Percentiles rank a stretch among this genome's conserved stretches.
phyloP scores from a whole-genome alignment of 805 yeast genomes.

The Phaffomyces thermotolerans region DNA sequence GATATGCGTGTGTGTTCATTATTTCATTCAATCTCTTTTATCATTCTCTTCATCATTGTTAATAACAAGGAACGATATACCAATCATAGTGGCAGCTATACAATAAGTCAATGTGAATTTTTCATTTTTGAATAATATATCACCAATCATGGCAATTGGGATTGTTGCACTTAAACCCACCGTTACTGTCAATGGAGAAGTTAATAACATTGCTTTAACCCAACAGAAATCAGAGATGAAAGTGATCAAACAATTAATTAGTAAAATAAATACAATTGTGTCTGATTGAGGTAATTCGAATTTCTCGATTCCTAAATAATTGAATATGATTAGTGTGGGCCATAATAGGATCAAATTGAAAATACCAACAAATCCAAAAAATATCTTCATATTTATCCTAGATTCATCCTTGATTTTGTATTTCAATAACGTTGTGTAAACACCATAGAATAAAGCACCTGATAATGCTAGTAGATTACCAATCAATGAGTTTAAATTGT shows the following conservation, averaged over 20 bases:
- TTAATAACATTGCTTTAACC: constrained; percentile 91
- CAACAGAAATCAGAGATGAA: constrained; percentile 88
- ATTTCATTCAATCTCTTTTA: constrained; percentile 14
- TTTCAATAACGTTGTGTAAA: constrained; percentile 82
- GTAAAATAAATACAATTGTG: constrained; percentile 45
- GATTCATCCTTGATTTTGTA: constrained; percentile 65
- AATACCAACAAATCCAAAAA: constrained; percentile 92
- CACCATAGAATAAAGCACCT: constrained; percentile 87
- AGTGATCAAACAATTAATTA: constrained; percentile 67
- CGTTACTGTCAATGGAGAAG: constrained; percentile 92
- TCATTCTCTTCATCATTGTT: constrained; percentile 74
- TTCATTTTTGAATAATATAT: constrained; percentile 63
- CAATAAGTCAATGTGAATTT: constrained; percentile 55
- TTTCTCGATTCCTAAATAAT: constrained; percentile 56
- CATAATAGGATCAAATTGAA: constrained; percentile 68
- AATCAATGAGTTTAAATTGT: constrained; percentile 31
- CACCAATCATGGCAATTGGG: constrained; percentile 92
- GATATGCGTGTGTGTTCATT: too few species aligned
- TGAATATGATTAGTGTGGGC: constrained; percentile 71
- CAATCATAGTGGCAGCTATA: constrained; percentile 74
- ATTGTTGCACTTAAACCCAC: constrained; percentile 91
- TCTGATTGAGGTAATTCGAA: constrained; percentile 61
- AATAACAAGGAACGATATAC: constrained; percentile 75
- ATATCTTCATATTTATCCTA: constrained; percentile 73
- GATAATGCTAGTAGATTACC: constrained; percentile 78